phyloP scores from a whole-genome alignment of 208 protist genomes.

The Leishmania lainsoni region DNA sequence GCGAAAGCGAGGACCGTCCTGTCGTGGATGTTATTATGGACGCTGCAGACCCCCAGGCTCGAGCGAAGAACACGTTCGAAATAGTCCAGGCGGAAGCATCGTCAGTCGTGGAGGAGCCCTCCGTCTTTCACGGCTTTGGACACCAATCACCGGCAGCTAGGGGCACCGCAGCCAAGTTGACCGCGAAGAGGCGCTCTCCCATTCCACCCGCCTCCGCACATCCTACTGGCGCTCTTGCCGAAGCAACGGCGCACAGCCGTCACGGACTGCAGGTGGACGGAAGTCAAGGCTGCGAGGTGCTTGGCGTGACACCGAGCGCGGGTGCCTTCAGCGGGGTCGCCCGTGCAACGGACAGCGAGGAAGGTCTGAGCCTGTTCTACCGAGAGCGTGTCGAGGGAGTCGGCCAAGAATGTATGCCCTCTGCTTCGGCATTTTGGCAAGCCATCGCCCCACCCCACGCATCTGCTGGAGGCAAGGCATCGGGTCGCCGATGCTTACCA shows the following conservation, averaged over 20 bases:
- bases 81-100: slow-evolving; percentile 19
- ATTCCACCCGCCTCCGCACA: neutral
- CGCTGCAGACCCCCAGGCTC: slow-evolving; percentile 4
- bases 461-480: neutral
- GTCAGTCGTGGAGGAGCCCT: slow-evolving; percentile 15
- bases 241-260: neutral
- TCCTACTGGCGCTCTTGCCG: neutral
- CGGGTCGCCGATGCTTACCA: too few relatives aligned
- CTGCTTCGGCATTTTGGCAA: neutral
- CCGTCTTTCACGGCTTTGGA: slow-evolving; percentile 10
- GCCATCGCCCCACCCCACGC: neutral
- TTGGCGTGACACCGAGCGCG: neutral
- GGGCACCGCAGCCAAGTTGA: neutral
- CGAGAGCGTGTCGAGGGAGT: neutral
- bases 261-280: neutral
- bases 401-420: neutral
- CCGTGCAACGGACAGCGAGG: neutral
- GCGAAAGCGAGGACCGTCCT: slow-evolving; percentile 29
- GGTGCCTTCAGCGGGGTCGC: slow-evolving; percentile 4
- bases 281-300: neutral
- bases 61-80: slow-evolving; percentile 27
- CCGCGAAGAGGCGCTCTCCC: neutral
- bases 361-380: slow-evolving; percentile 13
- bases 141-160: neutral
- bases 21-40: slow-evolving; percentile 34